Base-by-base conservation (phyloP, 2,329 filamentous ascomycete genomes). In the Beauveria sp. region DNA sequence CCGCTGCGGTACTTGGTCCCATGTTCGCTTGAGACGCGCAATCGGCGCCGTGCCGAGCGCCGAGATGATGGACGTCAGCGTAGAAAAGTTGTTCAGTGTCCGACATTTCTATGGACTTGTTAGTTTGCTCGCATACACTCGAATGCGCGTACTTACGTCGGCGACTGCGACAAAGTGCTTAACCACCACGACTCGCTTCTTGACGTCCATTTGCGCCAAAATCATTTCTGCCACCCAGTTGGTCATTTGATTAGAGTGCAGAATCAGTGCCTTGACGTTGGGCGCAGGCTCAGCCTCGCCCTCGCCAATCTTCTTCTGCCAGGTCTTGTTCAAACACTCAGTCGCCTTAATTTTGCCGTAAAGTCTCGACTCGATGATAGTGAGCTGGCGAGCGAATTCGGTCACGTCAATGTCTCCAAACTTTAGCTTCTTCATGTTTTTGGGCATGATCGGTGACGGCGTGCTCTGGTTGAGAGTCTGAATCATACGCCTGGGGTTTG, bases 211-310 rank as follows among this genome's bases (percentile, higher is more conserved):
- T 74, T 99, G 94, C 0, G 89, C 92, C 64, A 99, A 76, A 67
- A 99, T 97, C 94, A 99, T 97, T 74, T 97, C 93, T 34, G 94
- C 94, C 55, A 97, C 94, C 94, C 94, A 99, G 72, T 97, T 99
- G 6, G 94, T 99, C 80, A 99, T 87, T 74, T 97, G 93, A 70
- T 99, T 99, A 0, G 94, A 97, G 76, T 99, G 94, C 57, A 97
- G 80, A 76, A 99, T 99, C 64, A 99, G 82, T 10, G 92, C 90
- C 76, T 97, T 97, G 67, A 99, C 91, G 68, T 99, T 97, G 0
- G 91, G 85, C 10, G 94, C 92, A 40, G 92, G 90, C 69, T 96
- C 92, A 6, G 88, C 84, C 64, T 92, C 89, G 63, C 88, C 88
- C 40, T 92, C 89, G 9, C 79, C 83, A 62, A 96, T 81, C 79